Evolutionary conservation across 2,329 filamentous ascomycete genomes (phyloP).

Genomic region (Escovopsis sp.): DNA sequence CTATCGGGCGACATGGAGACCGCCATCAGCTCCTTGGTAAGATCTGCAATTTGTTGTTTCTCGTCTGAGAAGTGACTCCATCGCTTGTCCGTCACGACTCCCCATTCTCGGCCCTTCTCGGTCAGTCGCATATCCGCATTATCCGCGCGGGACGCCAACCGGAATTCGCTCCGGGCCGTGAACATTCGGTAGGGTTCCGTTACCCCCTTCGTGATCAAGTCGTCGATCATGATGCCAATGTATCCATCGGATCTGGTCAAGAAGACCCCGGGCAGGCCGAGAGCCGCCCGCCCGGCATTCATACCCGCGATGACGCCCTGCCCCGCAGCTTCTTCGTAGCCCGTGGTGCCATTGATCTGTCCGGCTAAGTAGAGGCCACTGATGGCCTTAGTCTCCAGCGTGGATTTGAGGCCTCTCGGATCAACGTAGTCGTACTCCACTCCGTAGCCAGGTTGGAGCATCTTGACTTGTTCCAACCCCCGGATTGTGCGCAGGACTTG

Average conservation of each 20-base stretch:
- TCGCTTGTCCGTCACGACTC: constrained; percentile 62
- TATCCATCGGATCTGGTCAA: constrained; percentile 79
- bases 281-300: constrained; percentile 75
- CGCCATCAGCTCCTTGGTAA: constrained; percentile 45
- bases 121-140: constrained; percentile 88
- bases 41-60: constrained; percentile 48
- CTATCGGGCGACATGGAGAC: constrained; percentile 43
- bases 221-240: constrained; percentile 98
- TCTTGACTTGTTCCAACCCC: constrained; percentile 77
- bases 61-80: constrained; percentile 59
- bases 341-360: constrained; percentile 96
- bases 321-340: constrained; percentile 92
- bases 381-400: constrained; percentile 87
- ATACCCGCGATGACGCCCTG: constrained; percentile 88
- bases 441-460: constrained; percentile 92
- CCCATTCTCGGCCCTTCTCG: constrained; percentile 56
- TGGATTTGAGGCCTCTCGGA: constrained; percentile 72
- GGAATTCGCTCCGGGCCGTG: constrained; percentile 87
- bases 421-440: constrained; percentile 99
- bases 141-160: constrained; percentile 81
- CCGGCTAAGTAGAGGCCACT: constrained; percentile 80
- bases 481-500: constrained; percentile 70
- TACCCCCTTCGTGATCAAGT: constrained; percentile 91
- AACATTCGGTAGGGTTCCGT: constrained; percentile 98
- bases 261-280: constrained; percentile 47